Base-by-base conservation (phyloP, 441 rosid species). In the Rhodomyrtus psidioides region DNA sequence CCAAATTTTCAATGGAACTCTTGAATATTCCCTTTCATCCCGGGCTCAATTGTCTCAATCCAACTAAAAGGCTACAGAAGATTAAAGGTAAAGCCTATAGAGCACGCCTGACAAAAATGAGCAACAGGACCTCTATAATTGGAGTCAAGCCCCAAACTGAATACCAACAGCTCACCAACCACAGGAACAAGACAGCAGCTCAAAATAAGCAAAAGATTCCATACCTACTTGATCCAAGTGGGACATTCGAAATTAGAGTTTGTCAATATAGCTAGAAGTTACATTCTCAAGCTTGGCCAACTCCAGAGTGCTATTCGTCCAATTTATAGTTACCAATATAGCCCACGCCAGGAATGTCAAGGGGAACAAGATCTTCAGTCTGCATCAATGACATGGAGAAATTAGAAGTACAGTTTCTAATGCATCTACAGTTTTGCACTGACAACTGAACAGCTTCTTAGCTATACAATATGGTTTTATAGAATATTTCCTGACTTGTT, bases 311-410 rank as follows among this genome's bases (percentile, higher is more conserved):
- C 81, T 34, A 84, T 93, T 94, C 26, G 96, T 94, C 86, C 85
- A 93, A 89, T 97, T 93, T 53, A 97, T 95, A 0, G 99, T 97
- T 58, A 96, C 96, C 89, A 96, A 90, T 82, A 95, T 83, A 6
- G 95, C 85, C 98, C 97, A 97, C 0, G 98, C 97, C 85, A 97
- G 90, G 55, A 94, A 53, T 58, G 98, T 90, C 55, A 97, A 97
- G 90, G 44, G 99, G 99, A 85, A 92, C 93, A 90, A 97, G 76
- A 96, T 95, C 93, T 97, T 97, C 82, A 97, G 93, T 81, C 99
- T 96, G 93, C 88, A 87, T n/a, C 83, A 86, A 79, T 5, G n/a
- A 84, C 42, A 62, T 12, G 70, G 56, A 85, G 23, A 15, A 86
- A 62, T 86, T 76, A 86, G 70, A 56, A 58, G 4, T 82, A 23